Base-by-base conservation (phyloP, 768 basidiomycete species). In the Mycena latifolia region DNA sequence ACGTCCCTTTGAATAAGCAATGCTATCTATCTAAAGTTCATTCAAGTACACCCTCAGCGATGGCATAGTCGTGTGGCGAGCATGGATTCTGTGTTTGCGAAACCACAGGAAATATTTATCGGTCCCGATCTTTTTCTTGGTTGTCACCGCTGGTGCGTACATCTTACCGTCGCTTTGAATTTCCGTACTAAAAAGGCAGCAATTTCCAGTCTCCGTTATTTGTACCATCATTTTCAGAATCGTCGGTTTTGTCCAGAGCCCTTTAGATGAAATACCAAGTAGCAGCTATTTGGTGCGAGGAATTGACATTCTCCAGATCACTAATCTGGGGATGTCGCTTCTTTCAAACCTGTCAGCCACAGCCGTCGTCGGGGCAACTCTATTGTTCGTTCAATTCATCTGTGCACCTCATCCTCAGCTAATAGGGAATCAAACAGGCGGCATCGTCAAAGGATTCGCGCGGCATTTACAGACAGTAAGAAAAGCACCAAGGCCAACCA, bases 331-430 rank as follows among this genome's bases (percentile, higher is more conserved):
- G 12, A 27, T 64, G 27, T 73, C 72, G 0, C 29, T 73, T 4
- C 3, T 68, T 15, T 71, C 66, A 5, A 71, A 71, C 31, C 12
- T 69, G 1, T 25, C 62, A 18, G 68, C 72, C 3, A 73, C 70
- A 2, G 46, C 35, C 20, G 63, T 65, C 20, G 56, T 72, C 3
- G 54, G 50, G 1, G 29, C 47, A 2, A 69, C 67, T 14, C 66
- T 64, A 31, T 71, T 67, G 71, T 60, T 22, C 24, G 24, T 22
- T 22, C 11, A 20, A 22, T 22, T 29, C 14, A 27, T 46, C 22
- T 53, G n/a, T n/a, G 51, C 61, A 6, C 47, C 31, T 4, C 22
- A 27, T 47, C 46, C 2, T 20, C 12, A 12, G 31, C n/a, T 45
- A n/a, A n/a, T 22, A 4, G 12, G 31, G 3, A 12, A 24, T 39